phyloP scores from a whole-genome alignment of 2,329 filamentous ascomycete species.

The Scedosporium boydii region DNA sequence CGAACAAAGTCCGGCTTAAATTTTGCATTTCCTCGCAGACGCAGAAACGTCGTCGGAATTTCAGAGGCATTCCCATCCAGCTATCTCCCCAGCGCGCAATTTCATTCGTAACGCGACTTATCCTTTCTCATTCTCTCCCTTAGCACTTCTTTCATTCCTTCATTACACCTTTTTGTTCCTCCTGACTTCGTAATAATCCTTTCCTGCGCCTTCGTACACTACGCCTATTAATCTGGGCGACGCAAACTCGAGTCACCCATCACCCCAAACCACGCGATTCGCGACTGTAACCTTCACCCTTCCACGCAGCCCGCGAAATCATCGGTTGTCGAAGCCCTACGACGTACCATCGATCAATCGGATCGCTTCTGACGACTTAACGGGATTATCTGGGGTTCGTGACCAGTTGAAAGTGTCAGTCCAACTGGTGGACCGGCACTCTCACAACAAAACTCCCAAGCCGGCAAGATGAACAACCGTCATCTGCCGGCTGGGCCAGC shows the following conservation, averaged over 20 bases:
- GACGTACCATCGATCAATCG: neutral
- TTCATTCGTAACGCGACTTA: neutral
- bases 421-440: slow-evolving; percentile 9
- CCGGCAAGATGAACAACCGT: slow-evolving; percentile 68
- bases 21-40: slow-evolving; percentile 4
- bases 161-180: neutral
- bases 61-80: neutral
- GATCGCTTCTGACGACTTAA: neutral
- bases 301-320: neutral
- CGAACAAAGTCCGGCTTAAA: slow-evolving; percentile 6
- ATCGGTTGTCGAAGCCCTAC: neutral
- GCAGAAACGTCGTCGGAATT: neutral
- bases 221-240: neutral
- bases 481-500: slow-evolving; percentile 70
- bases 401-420: neutral
- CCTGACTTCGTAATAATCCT: neutral
- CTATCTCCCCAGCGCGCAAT: slow-evolving; percentile 2
- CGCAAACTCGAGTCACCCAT: neutral
- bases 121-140: neutral
- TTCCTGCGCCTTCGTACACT: neutral
- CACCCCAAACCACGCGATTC: neutral
- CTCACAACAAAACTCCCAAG: slow-evolving; percentile 34
- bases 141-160: slow-evolving; percentile 4
- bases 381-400: neutral
- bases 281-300: neutral